A percentile compares a stretch with the other conserved stretches of the same genome.
Conservation (phyloP, 345 rosid species). For the Punica granatum region DNA sequence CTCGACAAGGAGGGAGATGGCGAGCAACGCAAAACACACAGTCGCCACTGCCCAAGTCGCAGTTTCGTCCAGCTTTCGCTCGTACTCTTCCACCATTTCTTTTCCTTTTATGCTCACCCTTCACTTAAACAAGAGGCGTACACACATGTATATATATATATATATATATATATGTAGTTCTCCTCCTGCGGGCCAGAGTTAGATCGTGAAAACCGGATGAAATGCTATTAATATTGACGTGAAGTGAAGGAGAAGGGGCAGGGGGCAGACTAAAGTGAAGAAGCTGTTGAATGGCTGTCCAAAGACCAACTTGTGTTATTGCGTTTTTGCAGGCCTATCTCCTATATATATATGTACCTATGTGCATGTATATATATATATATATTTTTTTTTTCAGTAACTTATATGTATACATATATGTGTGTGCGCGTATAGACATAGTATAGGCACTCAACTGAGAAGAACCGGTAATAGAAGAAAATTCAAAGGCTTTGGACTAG, state of each 20-base stretch:
- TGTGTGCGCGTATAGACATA: background rate
- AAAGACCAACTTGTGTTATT: background rate
- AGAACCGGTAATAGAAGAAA: background rate
- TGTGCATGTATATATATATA: background rate
- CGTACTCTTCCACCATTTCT: constrained; percentile 7
- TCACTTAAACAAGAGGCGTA: background rate
- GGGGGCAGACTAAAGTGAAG: no score
- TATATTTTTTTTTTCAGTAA: background rate
- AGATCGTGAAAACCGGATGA: background rate
- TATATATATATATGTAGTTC: background rate
- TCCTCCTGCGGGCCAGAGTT: background rate
- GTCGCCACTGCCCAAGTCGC: constrained; percentile 94
- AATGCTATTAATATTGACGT: background rate
- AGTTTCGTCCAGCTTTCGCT: constrained; percentile 50
- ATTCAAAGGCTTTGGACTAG: constrained; percentile 2
- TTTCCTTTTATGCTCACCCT: background rate
- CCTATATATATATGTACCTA: background rate
- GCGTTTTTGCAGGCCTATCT: background rate
- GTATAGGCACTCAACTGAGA: background rate
- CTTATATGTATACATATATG: background rate
- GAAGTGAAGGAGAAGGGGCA: no score
- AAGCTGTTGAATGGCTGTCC: no score
- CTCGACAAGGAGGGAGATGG: constrained; percentile 66
- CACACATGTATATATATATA: no score
- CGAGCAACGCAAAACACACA: constrained; percentile 62